Evolutionary conservation across 2,329 filamentous ascomycete species (phyloP).

Genomic region (Metarhizium rileyi): DNA sequence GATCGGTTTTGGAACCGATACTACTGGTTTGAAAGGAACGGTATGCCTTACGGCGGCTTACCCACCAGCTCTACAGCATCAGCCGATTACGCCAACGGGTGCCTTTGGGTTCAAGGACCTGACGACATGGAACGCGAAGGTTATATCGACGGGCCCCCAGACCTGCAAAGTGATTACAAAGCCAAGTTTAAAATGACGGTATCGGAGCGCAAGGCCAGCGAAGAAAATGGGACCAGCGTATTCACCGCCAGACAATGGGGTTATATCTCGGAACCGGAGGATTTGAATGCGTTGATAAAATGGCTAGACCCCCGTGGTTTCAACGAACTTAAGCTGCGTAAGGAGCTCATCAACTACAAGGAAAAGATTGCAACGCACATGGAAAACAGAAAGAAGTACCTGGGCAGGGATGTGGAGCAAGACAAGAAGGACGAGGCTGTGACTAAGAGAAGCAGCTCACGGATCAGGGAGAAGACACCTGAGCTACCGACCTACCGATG

Average conservation of each 20-base stretch:
- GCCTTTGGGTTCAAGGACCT: constrained; percentile 93
- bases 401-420: constrained; percentile 28
- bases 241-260: constrained; percentile 77
- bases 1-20: constrained; percentile 98
- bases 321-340: constrained; percentile 78
- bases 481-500: constrained; percentile 39
- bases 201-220: constrained; percentile 70
- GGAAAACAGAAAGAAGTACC: constrained; percentile 67
- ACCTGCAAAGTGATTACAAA: constrained; percentile 66
- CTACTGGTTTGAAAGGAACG: constrained; percentile 98
- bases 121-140: constrained; percentile 79
- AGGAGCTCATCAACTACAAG: constrained; percentile 70
- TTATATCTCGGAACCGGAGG: constrained; percentile 73
- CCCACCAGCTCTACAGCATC: constrained; percentile 79
- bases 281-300: constrained; percentile 67
- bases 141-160: constrained; percentile 68
- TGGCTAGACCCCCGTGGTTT: constrained; percentile 85
- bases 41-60: constrained; percentile 88
- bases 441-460: constrained; percentile 33
- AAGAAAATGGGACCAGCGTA: constrained; percentile 77
- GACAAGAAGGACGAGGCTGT: constrained; percentile 28
- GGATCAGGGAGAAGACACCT: constrained; percentile 36
- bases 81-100: constrained; percentile 85
- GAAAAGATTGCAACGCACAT: constrained; percentile 72
- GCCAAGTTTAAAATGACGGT: constrained; percentile 73